Evolutionary conservation across 768 basidiomycete genomes (phyloP), one percentile per base, ranked within the genome.

Genomic region (Cystobasidium tubakii): DNA sequence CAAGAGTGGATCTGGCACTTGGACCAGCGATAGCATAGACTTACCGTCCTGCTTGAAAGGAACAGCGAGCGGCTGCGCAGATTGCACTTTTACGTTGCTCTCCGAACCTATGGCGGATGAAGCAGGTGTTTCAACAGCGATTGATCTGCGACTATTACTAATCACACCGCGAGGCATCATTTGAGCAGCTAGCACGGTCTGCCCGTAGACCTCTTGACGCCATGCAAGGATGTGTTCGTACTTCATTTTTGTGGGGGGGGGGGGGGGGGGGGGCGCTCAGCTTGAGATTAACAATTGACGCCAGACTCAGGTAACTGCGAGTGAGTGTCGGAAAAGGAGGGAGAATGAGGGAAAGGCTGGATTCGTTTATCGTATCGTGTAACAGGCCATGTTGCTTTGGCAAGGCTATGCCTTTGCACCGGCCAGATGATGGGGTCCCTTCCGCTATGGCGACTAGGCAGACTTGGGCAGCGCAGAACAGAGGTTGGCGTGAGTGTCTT

Each of bases 141-240:
- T 17, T 19, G 46, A 9, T 50, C 15, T 50, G 46, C 46, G n/a
- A n/a, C n/a, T n/a, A n/a, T n/a, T n/a, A n/a, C n/a, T n/a, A n/a
- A n/a, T n/a, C n/a, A 17, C 46, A 3, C 4, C 4, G 46, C 46
- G 46, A 50, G 10, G 46, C 10, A 21, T 19, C 46, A 50, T 3
- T 50, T 33, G 53, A 23, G 27, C 19, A 39, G 33, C 63, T 6
- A 39, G 36, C 9, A 65, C 25, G 17, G 55, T 39, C 3, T 10
- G 17, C 15, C 60, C 34, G 55, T 57, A 71, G 2, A 71, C 69
- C 19, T 71, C 54, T 33, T 57, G 33, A 23, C 69, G 27, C 69
- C 69, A 71, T 33, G 12, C 23, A 15, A 71, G 69, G 23, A 71
- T 60, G 17, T 71, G 54, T 31, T 71, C 69, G 69, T 71, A 71